Percentiles rank a stretch among this genome's conserved stretches.
These are phyloP conservation scores for Darksidea phi DNA, from an alignment of 495 filamentous ascomycete genomes.

Conservation along the genomic window DNA sequence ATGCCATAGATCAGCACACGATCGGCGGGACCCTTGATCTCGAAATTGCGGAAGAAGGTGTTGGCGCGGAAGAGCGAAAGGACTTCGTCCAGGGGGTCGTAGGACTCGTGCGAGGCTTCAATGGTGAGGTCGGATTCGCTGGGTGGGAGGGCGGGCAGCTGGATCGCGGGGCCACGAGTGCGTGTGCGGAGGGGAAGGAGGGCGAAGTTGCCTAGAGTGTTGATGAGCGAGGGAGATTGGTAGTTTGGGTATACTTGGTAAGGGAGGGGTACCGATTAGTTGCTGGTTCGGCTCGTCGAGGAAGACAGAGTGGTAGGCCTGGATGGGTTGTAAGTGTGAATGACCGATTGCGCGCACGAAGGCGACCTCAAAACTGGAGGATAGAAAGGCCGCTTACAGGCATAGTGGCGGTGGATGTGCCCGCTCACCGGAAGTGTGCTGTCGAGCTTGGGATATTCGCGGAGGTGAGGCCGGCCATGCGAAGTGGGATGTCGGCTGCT, in stretches of 20 bases:
- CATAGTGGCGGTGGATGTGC: slow-evolving; percentile 45
- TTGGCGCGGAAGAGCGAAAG: slow-evolving; percentile 93
- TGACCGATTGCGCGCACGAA: background rate
- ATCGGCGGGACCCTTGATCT: slow-evolving; percentile 96
- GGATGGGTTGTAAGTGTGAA: slow-evolving; percentile 23
- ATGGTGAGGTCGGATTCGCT: slow-evolving; percentile 67
- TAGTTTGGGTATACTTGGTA: slow-evolving; percentile 13
- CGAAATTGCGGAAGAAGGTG: slow-evolving; percentile 98
- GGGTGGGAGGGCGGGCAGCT: slow-evolving; percentile 70
- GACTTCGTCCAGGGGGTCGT: slow-evolving; percentile 93
- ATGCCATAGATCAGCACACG: slow-evolving; percentile 95
- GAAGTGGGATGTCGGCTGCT: slow-evolving; percentile 2
- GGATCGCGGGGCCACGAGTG: slow-evolving; percentile 87
- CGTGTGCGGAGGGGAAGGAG: slow-evolving; percentile 90
- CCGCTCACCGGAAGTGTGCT: slow-evolving; percentile 1
- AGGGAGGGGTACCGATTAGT: slow-evolving; percentile 55
- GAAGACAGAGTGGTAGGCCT: slow-evolving; percentile 96
- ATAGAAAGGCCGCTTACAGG: slow-evolving; percentile 44
- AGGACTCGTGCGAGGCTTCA: slow-evolving; percentile 79
- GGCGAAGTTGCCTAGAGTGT: slow-evolving; percentile 74
- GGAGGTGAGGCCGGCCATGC: background rate
- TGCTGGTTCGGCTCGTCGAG: slow-evolving; percentile 72
- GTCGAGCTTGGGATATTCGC: slow-evolving; percentile 3
- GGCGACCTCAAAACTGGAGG: background rate
- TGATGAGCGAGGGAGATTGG: background rate